Conservation (phyloP, 1,139 yeast species). For the Protomyces pachydermus region DNA sequence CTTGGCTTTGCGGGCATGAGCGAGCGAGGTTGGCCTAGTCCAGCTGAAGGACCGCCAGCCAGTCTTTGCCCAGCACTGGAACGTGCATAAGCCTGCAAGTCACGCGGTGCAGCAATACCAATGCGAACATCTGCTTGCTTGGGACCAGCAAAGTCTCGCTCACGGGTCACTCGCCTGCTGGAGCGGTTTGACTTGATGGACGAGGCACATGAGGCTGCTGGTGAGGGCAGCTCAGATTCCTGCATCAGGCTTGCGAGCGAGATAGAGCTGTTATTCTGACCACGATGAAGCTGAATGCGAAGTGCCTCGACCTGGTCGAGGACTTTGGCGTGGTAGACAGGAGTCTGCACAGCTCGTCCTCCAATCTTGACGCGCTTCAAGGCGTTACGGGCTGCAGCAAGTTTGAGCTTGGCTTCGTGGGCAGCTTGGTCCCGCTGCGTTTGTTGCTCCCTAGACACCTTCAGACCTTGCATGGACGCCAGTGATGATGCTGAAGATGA, state of each 20-base stretch:
- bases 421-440: slow-evolving; percentile 8
- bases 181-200: neutral
- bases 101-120: slow-evolving; percentile 18
- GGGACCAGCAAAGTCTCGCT: neutral
- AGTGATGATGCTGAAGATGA: slow-evolving; percentile 8
- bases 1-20: neutral
- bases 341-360: neutral
- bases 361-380: slow-evolving; percentile 9
- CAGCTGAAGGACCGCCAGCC: neutral
- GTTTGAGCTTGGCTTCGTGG: slow-evolving; percentile 7
- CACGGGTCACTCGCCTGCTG: neutral
- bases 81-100: neutral
- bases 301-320: neutral
- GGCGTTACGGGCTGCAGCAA: slow-evolving; percentile 20
- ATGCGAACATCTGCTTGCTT: slow-evolving; percentile 1
- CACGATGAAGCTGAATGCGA: neutral
- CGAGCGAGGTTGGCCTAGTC: neutral
- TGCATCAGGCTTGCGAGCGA: neutral
- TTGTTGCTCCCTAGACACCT: slow-evolving; percentile 1
- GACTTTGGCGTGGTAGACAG: neutral
- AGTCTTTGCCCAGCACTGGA: neutral
- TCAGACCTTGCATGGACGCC: neutral
- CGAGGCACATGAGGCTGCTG: neutral
- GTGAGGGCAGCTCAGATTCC: neutral
- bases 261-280: neutral